A percentile compares a stretch with the other conserved stretches of the same genome.
Conservation (phyloP, 495 filamentous ascomycete genomes). For the Neurospora sp. region DNA sequence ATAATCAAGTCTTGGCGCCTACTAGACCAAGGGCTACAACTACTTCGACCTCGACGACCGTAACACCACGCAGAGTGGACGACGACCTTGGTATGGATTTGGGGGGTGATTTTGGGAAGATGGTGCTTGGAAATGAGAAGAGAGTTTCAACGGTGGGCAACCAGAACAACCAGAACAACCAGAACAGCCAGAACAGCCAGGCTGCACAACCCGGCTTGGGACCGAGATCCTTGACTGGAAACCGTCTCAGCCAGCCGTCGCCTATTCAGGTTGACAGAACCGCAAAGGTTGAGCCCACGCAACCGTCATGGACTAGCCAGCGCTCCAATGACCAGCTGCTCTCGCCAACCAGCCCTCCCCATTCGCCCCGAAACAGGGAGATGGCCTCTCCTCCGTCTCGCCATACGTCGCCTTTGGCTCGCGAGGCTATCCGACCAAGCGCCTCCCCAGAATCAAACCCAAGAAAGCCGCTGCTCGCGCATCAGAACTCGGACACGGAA, state of each 20-base stretch:
- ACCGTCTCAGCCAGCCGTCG: slow-evolving; percentile 37
- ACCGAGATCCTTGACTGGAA: slow-evolving; percentile 26
- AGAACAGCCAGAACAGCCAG: slow-evolving; percentile 20
- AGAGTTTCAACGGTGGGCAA: slow-evolving; percentile 38
- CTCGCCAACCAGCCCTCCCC: slow-evolving; percentile 24
- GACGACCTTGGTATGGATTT: slow-evolving; percentile 47
- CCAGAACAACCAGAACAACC: slow-evolving; percentile 21
- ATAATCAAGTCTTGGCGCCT: slow-evolving; percentile 19
- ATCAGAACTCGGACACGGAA: slow-evolving; percentile 32
- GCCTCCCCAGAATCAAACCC: slow-evolving; percentile 31
- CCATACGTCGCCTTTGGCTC: slow-evolving; percentile 17
- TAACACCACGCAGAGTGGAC: slow-evolving; percentile 60
- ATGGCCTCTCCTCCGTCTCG: slow-evolving; percentile 22
- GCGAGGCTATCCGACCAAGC: slow-evolving; percentile 4
- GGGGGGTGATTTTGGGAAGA: slow-evolving; percentile 56
- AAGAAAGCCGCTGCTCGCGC: slow-evolving; percentile 36
- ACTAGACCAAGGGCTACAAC: slow-evolving; percentile 35
- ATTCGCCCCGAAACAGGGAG: slow-evolving; percentile 19
- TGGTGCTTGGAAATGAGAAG: slow-evolving; percentile 54
- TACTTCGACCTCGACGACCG: slow-evolving; percentile 49
- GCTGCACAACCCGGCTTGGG: slow-evolving; percentile 10
- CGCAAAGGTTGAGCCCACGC: slow-evolving; percentile 46
- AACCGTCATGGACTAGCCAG: slow-evolving; percentile 60
- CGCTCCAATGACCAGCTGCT: slow-evolving; percentile 56
- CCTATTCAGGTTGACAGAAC: slow-evolving; percentile 51